Evolutionary conservation across 1,284 basidiomycete species (phyloP).

Genomic region (Sporisorium scitamineum): DNA sequence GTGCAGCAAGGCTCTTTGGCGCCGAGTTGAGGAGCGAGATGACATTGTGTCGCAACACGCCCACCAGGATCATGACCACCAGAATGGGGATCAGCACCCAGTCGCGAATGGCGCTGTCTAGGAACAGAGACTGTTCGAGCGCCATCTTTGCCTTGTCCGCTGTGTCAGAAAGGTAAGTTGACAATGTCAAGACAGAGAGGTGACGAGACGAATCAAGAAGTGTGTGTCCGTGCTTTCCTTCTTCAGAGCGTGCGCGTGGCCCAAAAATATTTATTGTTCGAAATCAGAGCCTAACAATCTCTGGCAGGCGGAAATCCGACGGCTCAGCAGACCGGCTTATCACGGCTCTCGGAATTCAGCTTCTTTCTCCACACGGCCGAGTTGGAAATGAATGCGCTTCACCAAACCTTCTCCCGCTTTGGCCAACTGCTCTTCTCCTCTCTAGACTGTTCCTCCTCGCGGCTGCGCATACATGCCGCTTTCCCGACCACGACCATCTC

Average conservation of each 20-base stretch:
- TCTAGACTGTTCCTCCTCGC: background rate
- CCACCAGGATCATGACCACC: slow-evolving; percentile 96
- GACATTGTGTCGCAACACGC: slow-evolving; percentile 92
- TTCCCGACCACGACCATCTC: background rate
- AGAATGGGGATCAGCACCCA: slow-evolving; percentile 94
- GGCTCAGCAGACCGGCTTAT: background rate
- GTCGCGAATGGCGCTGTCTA: slow-evolving; percentile 69
- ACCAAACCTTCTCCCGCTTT: background rate
- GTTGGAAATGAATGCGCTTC: slow-evolving; percentile 7
- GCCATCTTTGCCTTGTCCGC: slow-evolving; percentile 24
- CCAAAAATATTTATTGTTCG: background rate
- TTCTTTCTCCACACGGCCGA: slow-evolving; percentile 11
- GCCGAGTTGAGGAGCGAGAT: slow-evolving; percentile 84
- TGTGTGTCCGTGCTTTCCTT: background rate
- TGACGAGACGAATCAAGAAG: background rate
- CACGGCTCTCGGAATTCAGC: background rate
- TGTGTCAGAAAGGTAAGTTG: background rate
- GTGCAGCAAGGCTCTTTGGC: slow-evolving; percentile 83
- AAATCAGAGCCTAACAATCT: background rate
- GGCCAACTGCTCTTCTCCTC: background rate
- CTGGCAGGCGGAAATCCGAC: background rate
- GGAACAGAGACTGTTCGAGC: slow-evolving; percentile 50
- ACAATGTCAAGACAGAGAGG: background rate
- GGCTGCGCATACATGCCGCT: background rate
- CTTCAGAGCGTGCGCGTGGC: slow-evolving; percentile 6